Percentiles rank a stretch among this genome's conserved stretches.
phyloP scores from a whole-genome alignment of 441 rosid genomes.

The Populus tomentosa region DNA sequence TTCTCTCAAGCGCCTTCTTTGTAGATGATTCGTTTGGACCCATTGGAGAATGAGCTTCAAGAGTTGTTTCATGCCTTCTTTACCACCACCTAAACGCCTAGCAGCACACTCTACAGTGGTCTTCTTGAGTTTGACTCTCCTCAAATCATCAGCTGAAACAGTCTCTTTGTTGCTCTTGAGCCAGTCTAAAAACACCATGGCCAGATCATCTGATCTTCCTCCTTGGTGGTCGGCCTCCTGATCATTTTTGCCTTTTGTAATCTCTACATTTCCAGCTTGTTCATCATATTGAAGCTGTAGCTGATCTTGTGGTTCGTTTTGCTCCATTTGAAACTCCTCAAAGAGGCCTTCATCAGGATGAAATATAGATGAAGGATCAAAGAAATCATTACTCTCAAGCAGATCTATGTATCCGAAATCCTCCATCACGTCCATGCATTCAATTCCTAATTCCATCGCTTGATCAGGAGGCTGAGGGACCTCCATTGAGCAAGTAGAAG shows the following conservation, averaged over 20 bases:
- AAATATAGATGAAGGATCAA: constrained; percentile 67
- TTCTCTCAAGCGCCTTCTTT: constrained; percentile 41
- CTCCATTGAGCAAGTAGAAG: constrained; percentile 77
- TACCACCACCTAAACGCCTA: constrained; percentile 77
- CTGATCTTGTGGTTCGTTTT: not conserved
- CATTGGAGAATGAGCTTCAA: constrained; percentile 90
- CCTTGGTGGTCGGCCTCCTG: constrained; percentile 17
- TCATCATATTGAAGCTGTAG: constrained; percentile 11
- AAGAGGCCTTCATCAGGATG: constrained; percentile 32
- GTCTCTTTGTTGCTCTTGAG: constrained; percentile 74
- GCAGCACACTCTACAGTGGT: constrained; percentile 83
- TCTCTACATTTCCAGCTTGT: constrained; percentile 9
- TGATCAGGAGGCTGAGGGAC: constrained; percentile 35
- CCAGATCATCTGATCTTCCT: constrained; percentile 59
- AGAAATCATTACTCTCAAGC: constrained; percentile 63
- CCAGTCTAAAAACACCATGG: constrained; percentile 84
- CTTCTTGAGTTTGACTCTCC: constrained; percentile 85
- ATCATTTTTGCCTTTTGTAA: constrained; percentile 2
- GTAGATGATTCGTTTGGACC: constrained; percentile 87
- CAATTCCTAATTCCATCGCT: constrained; percentile 29
- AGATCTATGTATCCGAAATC: constrained; percentile 76
- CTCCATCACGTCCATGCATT: constrained; percentile 66
- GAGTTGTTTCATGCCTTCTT: constrained; percentile 84
- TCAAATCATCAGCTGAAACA: constrained; percentile 81
- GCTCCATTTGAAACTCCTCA: constrained; percentile 29